phyloP scores from a whole-genome alignment of 768 basidiomycete species.

The Collybiopsis confluens region DNA sequence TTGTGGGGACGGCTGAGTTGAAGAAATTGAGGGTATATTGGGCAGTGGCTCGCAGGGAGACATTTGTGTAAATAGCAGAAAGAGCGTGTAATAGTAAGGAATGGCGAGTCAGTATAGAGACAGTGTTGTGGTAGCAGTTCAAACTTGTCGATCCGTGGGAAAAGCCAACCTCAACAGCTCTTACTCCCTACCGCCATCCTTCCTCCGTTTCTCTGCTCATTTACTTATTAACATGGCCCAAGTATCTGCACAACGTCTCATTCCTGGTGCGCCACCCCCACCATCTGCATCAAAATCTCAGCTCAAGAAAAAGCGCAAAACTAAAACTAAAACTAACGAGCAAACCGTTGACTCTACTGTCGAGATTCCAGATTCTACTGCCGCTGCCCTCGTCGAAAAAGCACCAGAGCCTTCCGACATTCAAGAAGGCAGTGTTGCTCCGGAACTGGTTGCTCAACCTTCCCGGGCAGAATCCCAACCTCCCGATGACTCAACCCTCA shows the following conservation, averaged over 20 bases:
- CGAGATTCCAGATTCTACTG: slow-evolving; percentile 39
- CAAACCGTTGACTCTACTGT: slow-evolving; percentile 44
- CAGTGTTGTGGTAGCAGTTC: no score
- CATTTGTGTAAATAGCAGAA: background rate
- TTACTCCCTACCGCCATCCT: background rate
- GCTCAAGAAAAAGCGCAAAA: slow-evolving; percentile 65
- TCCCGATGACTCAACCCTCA: slow-evolving; percentile 42
- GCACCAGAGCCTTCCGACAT: slow-evolving; percentile 43
- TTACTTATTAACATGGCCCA: slow-evolving; percentile 9
- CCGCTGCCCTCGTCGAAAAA: slow-evolving; percentile 44
- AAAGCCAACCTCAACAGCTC: no score
- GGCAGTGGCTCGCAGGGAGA: background rate
- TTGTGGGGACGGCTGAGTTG: background rate
- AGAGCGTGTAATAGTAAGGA: background rate
- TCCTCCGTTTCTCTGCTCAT: background rate
- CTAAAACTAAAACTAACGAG: slow-evolving; percentile 39
- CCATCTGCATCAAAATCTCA: slow-evolving; percentile 55
- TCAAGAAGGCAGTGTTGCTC: slow-evolving; percentile 42
- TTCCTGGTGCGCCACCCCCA: slow-evolving; percentile 77
- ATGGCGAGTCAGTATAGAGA: background rate
- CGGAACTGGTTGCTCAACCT: slow-evolving; percentile 38
- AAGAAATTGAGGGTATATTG: background rate
- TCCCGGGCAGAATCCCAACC: slow-evolving; percentile 30
- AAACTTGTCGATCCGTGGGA: no score
- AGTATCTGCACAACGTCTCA: slow-evolving; percentile 41